Base-by-base conservation (phyloP, 1,139 yeast species). In the Pichia sp. region DNA sequence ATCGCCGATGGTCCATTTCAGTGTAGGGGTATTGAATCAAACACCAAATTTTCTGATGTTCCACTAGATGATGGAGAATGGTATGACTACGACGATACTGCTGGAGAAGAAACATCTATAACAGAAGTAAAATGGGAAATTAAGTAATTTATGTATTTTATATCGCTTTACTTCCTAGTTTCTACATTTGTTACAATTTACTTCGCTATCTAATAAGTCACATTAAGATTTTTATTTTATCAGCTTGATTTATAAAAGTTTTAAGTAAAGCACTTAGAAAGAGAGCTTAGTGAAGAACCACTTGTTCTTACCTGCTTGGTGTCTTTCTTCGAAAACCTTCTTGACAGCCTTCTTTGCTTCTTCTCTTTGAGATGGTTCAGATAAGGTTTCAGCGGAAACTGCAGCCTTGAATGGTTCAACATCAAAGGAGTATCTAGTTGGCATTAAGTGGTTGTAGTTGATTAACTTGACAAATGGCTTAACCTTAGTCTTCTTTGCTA, bases 371-470 rank as follows among this genome's bases (percentile, higher is more conserved):
- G 97, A 78, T 74, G 97, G 96, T 79, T 93, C 97, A 68, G 79
- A 80, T 71, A 93, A 84, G 64, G 97, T 79, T 71, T 89, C 97
- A 60, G 93, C 74, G 59, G 96, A 74, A 65, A 93, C 86, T 64
- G 79, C 84, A 62, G 84, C 66, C 81, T 91, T 91, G 80, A 93
- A 82, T 59, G 89, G 74, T 70, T 91, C 97, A 63, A 91, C 93
- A 69, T 91, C 97, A 66, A 93, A 81, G 51, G 95, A 80, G 85
- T 93, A 93, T 81, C 99, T 91, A 66, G 99, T 93, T 77, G 98
- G 98, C 94, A 93, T 83, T 72, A 93, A 79, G 74, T 93, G 99
- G 91, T 88, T 89, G 95, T 89, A 93, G 96, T 93, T 93, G 70
- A 93, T 80, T 67, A 85, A 89, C 81, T 91, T 93, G 77, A 93